Percentiles rank a stretch among this genome's conserved stretches.
Conservation (phyloP, 1,284 basidiomycete genomes). For the Ganoderma lucidum region DNA sequence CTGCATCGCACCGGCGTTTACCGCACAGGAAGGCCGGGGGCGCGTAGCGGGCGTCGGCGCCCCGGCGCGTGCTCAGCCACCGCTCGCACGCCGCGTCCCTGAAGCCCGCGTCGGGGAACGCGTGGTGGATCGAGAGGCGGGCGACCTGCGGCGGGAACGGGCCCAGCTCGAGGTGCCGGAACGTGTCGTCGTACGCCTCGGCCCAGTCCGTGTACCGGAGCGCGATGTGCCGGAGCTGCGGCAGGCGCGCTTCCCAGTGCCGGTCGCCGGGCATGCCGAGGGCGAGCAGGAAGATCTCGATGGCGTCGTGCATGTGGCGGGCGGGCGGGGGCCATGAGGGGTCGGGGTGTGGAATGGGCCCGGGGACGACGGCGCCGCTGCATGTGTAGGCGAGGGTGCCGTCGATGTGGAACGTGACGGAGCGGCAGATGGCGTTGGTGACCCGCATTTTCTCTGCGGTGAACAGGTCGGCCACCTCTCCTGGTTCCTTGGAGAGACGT, state of each 20-base stretch:
- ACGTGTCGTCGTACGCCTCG: constrained; percentile 43
- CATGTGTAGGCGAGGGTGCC: constrained; percentile 4
- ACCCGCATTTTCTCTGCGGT: constrained; percentile 27
- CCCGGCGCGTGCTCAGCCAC: constrained; percentile 28
- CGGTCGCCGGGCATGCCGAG: constrained; percentile 26
- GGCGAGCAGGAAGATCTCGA: constrained; percentile 40
- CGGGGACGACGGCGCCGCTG: constrained; percentile 18
- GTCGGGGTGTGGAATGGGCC: constrained; percentile 13
- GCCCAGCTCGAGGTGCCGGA: constrained; percentile 41
- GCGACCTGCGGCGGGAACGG: constrained; percentile 44
- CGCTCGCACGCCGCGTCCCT: constrained; percentile 23
- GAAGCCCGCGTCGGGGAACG: constrained; percentile 25
- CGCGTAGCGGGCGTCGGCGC: constrained; percentile 11
- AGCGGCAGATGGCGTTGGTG: constrained; percentile 37
- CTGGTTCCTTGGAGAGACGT: constrained; percentile 32
- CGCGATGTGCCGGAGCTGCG: constrained; percentile 44
- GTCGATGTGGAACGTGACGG: constrained; percentile 43
- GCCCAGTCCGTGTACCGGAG: constrained; percentile 44
- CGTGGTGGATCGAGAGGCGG: constrained; percentile 42
- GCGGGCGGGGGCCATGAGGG: constrained; percentile 27
- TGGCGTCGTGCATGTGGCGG: constrained; percentile 31
- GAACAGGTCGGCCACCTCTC: constrained; percentile 25
- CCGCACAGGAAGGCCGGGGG: constrained; percentile 16
- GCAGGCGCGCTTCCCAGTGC: constrained; percentile 34
- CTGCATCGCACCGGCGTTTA: no score